Percentiles rank a stretch among this genome's conserved stretches.
phyloP scores from a whole-genome alignment of 768 basidiomycete species.

The Baorangia bicolor region DNA sequence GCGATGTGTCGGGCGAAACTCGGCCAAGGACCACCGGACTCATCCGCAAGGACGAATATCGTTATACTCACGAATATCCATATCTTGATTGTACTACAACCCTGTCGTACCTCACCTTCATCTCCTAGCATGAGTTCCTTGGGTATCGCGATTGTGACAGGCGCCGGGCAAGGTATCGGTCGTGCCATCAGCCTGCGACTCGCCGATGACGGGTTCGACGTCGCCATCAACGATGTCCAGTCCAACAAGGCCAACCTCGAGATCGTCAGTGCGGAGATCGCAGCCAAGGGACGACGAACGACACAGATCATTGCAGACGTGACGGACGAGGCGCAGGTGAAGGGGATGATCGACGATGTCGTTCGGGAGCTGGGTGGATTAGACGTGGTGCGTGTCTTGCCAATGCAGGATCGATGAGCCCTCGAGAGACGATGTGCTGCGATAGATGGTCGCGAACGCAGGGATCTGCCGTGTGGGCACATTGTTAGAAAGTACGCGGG shows the following conservation, averaged over 20 bases:
- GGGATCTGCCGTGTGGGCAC: slow-evolving; percentile 6
- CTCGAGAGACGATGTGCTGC: not conserved
- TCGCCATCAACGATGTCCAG: slow-evolving; percentile 46
- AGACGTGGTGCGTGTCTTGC: slow-evolving; percentile 10
- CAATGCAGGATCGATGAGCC: not conserved
- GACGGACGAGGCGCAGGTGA: slow-evolving; percentile 1
- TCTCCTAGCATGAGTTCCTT: not conserved
- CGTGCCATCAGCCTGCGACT: slow-evolving; percentile 46
- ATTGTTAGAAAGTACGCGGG: slow-evolving; percentile 5
- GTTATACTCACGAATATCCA: too few relatives aligned
- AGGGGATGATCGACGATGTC: slow-evolving; percentile 12
- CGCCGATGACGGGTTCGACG: slow-evolving; percentile 41
- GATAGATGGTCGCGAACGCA: slow-evolving; percentile 15
- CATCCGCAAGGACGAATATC: too few relatives aligned
- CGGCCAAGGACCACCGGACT: too few relatives aligned
- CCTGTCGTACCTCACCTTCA: not conserved
- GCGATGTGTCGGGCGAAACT: too few relatives aligned
- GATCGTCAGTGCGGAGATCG: not conserved
- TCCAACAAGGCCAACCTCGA: slow-evolving; percentile 5
- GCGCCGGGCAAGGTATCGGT: slow-evolving; percentile 48
- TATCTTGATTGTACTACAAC: too few relatives aligned
- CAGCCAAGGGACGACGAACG: not conserved
- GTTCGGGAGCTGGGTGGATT: slow-evolving; percentile 9
- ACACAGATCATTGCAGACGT: not conserved
- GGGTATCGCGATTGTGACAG: slow-evolving; percentile 43